Base-by-base conservation (phyloP, 2,329 filamentous ascomycete genomes). In the Aureobasidium sp. region DNA sequence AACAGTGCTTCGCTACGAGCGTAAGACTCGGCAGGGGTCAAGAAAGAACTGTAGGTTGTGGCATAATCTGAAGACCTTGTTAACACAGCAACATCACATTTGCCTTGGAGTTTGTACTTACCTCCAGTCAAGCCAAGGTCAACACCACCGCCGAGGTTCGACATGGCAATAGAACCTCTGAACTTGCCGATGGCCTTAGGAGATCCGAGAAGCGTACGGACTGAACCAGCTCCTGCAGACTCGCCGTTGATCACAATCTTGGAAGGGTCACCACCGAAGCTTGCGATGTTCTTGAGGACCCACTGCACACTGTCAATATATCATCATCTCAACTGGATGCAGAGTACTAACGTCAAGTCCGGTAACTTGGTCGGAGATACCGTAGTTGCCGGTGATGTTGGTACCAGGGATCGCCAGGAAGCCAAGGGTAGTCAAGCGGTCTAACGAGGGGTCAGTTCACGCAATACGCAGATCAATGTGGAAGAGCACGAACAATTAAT, bases 351-450 rank as follows among this genome's bases (percentile, higher is more conserved):
- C 53, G 29, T 60, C 57, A 8, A 61, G 57, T 15, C 57, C 57
- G 9, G 47, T 52, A 2, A 52, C 15, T 27, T 61, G 57, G 63
- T 84, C 81, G 7, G 73, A 76, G 52, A 83, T 77, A 2, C 81
- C 81, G 65, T 75, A 82, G 65, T 83, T 83, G 0, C 80, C 83
- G 39, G 81, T 83, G 52, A 81, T 77, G 5, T 76, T 71, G 3
- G 83, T 84, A 46, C 83, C 79, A 5, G 79, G 76, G 8, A 85
- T 74, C 0, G 83, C 83, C 0, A 86, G 72, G 66, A 84, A 86
- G 0, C 84, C 84, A 0, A 86, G 74, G 0, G 81, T 84, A 0
- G 76, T 78, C 3, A 86, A 72, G 9, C 84, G 81, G 70, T 86
- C 34, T 37, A 20, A 20, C 1, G 20, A 20, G 20, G 20, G 20